phyloP scores from a whole-genome alignment of 2,329 filamentous ascomycete species.

The Dendryphion nanum region DNA sequence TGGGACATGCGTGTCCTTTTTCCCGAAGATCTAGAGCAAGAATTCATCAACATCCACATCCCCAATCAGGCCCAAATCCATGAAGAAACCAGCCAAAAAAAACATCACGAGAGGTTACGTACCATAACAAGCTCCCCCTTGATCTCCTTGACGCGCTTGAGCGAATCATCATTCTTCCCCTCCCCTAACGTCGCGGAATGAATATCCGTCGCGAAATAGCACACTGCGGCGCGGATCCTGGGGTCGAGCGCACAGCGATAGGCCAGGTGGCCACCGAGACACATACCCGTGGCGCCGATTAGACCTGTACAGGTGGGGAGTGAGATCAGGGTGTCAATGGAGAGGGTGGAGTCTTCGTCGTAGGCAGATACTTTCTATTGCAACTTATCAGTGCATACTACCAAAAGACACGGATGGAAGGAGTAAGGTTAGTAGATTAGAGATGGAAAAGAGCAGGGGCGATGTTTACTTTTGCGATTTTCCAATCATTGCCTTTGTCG shows the following conservation, averaged over 20 bases:
- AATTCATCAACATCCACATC: conserved; percentile 11
- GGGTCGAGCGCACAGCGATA: conserved; percentile 71
- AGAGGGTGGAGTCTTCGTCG: conserved; percentile 58
- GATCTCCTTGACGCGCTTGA: conserved; percentile 63
- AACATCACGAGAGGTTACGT: no score
- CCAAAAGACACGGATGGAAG: neutral
- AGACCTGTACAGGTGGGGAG: conserved; percentile 65
- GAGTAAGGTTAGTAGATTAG: neutral
- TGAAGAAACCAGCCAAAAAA: no score
- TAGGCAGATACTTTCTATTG: conserved; percentile 75
- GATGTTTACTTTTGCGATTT: conserved; percentile 67
- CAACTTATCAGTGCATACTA: no score
- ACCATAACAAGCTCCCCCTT: conserved; percentile 78
- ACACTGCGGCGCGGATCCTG: conserved; percentile 72
- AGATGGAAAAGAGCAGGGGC: neutral
- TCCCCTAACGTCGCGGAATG: conserved; percentile 76
- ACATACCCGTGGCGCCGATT: conserved; percentile 66
- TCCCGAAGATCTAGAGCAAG: conserved; percentile 72
- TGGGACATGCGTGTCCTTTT: conserved; percentile 87
- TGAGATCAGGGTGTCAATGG: conserved; percentile 41
- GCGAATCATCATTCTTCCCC: conserved; percentile 61
- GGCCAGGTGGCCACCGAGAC: conserved; percentile 85
- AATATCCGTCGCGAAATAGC: conserved; percentile 92
- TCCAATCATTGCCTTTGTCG: conserved; percentile 82
- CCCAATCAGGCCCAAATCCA: no score